Evolutionary conservation across 345 rosid species (phyloP).

Genomic region (Tarenaya hassleriana): DNA sequence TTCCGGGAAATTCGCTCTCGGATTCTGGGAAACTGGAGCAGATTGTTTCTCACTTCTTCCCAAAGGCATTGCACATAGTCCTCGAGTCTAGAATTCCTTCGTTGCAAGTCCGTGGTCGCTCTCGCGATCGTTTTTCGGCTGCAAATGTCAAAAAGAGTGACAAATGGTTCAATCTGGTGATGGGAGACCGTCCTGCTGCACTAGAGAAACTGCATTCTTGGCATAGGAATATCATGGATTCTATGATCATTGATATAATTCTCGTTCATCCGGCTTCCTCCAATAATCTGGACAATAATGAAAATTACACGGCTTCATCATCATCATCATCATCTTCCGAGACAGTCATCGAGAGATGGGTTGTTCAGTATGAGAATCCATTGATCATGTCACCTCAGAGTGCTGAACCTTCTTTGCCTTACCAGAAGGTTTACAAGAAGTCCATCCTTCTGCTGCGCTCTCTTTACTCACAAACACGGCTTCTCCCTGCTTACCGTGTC

Average conservation of each 20-base stretch:
- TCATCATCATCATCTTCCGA: conserved; percentile 27
- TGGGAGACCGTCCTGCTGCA: conserved; percentile 78
- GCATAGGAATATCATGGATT: conserved; percentile 64
- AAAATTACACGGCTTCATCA: conserved; percentile 3
- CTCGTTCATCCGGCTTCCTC: conserved; percentile 45
- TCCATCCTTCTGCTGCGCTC: conserved; percentile 62
- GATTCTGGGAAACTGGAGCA: conserved; percentile 58
- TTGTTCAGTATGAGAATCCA: conserved; percentile 63
- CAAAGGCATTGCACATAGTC: conserved; percentile 70
- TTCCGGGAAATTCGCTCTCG: conserved; percentile 26
- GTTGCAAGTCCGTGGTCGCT: conserved; percentile 39
- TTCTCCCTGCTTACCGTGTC: conserved; percentile 69
- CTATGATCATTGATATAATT: conserved; percentile 76
- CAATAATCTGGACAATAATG: conserved; percentile 27
- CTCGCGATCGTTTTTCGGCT: conserved; percentile 29
- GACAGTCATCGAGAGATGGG: conserved; percentile 86
- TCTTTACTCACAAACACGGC: conserved; percentile 65
- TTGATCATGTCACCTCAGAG: conserved; percentile 34
- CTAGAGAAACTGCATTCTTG: conserved; percentile 63
- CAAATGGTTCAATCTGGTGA: conserved; percentile 81
- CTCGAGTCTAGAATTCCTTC: conserved; percentile 77
- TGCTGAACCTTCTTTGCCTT: conserved; percentile 42
- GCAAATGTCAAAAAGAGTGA: conserved; percentile 57
- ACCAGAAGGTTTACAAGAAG: conserved; percentile 78
- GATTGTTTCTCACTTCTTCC: conserved; percentile 63